Conservation (phyloP, 1,139 yeast genomes). For the Hanseniaspora gamundiae region DNA sequence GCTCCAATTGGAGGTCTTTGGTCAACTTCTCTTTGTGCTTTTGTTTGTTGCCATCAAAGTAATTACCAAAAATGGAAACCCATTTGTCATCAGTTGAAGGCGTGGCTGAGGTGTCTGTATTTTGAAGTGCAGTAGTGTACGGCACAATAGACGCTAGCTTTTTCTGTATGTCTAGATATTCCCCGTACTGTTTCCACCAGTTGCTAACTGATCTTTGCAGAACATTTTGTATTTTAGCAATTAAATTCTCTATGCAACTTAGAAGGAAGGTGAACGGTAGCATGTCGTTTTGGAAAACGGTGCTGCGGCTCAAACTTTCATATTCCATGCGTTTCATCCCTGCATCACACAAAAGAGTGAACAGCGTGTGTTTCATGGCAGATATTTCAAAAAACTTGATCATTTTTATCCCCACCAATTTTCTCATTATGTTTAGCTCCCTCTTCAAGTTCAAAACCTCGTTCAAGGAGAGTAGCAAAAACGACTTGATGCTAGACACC, state of each 20-base stretch:
- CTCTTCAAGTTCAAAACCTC: constrained; percentile 33
- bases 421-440: constrained; percentile 30
- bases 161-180: constrained; percentile 23
- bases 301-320: too few relatives aligned
- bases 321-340: too few relatives aligned
- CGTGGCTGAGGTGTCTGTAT: constrained; percentile 3
- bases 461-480: constrained; percentile 39
- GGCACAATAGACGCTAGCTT: constrained; percentile 14
- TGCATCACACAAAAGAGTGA: background rate
- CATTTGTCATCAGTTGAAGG: constrained; percentile 8
- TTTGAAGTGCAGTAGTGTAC: too few relatives aligned
- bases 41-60: constrained; percentile 30
- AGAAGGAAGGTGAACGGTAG: constrained; percentile 8
- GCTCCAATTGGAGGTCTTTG: constrained; percentile 17
- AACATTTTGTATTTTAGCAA: constrained; percentile 30
- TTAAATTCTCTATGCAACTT: constrained; percentile 27
- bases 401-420: constrained; percentile 23
- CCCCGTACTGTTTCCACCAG: constrained; percentile 41
- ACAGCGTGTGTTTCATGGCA: background rate
- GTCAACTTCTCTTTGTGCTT: constrained; percentile 25
- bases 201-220: constrained; percentile 29
- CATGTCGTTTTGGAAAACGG: too few relatives aligned
- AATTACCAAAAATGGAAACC: constrained; percentile 6
- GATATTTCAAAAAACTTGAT: background rate
- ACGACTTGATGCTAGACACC: constrained; percentile 41